Evolutionary conservation across 2,329 filamentous ascomycete genomes (phyloP).

Genomic region (Pseudogymnoascus sp.): DNA sequence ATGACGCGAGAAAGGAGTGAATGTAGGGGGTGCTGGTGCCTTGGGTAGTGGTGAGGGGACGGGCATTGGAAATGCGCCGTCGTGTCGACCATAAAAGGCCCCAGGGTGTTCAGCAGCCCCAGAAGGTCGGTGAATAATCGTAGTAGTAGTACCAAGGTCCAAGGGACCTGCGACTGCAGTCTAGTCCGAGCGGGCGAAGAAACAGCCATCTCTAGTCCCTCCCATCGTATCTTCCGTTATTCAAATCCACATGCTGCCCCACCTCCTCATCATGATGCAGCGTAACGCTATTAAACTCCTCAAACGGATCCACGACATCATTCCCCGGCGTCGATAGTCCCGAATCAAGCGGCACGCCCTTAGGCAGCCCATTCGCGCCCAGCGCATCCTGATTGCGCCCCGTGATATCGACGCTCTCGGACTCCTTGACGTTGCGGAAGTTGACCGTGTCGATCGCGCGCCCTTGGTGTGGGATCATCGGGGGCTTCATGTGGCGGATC

Average conservation of each 20-base stretch:
- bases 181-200: neutral
- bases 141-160: neutral
- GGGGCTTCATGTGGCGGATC: slow-evolving; percentile 94
- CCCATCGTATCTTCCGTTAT: slow-evolving; percentile 8
- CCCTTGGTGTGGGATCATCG: slow-evolving; percentile 87
- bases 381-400: slow-evolving; percentile 42
- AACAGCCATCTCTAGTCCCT: neutral
- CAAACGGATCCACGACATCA: slow-evolving; percentile 81
- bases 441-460: slow-evolving; percentile 90
- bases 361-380: slow-evolving; percentile 34
- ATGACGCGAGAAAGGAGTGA: neutral
- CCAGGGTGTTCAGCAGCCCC: neutral
- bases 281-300: slow-evolving; percentile 98
- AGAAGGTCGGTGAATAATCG: neutral
- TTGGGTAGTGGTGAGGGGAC: neutral
- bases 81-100: neutral
- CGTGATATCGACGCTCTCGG: slow-evolving; percentile 81
- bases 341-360: slow-evolving; percentile 80
- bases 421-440: slow-evolving; percentile 97
- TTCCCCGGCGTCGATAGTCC: slow-evolving; percentile 76
- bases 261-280: slow-evolving; percentile 85
- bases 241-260: slow-evolving; percentile 8
- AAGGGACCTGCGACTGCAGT: neutral
- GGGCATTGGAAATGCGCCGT: neutral
- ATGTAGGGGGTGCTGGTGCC: neutral